Conservation (phyloP, 1,284 basidiomycete species). For the Ceratobasidium sp. region DNA sequence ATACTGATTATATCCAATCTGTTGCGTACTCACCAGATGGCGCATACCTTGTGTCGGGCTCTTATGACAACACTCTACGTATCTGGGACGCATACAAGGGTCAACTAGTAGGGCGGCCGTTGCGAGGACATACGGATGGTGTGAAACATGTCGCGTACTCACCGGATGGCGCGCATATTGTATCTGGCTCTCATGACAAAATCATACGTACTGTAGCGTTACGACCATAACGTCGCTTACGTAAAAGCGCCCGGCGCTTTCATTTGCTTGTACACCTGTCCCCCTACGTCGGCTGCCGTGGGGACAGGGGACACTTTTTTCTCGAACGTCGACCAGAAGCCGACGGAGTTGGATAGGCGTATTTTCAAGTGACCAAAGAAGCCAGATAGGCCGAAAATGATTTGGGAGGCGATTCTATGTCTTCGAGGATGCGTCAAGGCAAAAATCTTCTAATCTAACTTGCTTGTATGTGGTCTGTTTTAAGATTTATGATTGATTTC, state of each 20-base stretch:
- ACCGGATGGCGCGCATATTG: slow-evolving; percentile 32
- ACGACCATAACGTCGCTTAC: too few relatives aligned
- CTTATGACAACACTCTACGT: slow-evolving; percentile 22
- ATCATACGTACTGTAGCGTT: neutral
- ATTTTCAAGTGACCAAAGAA: neutral
- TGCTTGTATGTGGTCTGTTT: too few relatives aligned
- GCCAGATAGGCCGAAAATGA: too few relatives aligned
- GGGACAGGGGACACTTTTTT: too few relatives aligned
- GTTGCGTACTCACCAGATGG: slow-evolving; percentile 35
- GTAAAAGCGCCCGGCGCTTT: too few relatives aligned
- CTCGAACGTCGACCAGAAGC: too few relatives aligned
- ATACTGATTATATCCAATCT: slow-evolving; percentile 11
- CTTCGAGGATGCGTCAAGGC: neutral
- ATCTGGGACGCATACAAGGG: slow-evolving; percentile 11
- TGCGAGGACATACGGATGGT: neutral
- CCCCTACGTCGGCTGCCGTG: too few relatives aligned
- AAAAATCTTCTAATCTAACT: too few relatives aligned
- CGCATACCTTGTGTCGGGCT: slow-evolving; percentile 17
- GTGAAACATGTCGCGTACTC: slow-evolving; percentile 26
- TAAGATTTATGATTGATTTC: too few relatives aligned
- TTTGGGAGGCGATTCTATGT: slow-evolving; percentile 22
- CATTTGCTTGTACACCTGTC: too few relatives aligned
- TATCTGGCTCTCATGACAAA: slow-evolving; percentile 14
- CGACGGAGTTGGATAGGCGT: too few relatives aligned
- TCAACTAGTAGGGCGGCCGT: neutral